Evolutionary conservation across 257 asterid species (phyloP), one percentile per base, ranked within the genome.

Genomic region (Lithospermum erythrorhizon): DNA sequence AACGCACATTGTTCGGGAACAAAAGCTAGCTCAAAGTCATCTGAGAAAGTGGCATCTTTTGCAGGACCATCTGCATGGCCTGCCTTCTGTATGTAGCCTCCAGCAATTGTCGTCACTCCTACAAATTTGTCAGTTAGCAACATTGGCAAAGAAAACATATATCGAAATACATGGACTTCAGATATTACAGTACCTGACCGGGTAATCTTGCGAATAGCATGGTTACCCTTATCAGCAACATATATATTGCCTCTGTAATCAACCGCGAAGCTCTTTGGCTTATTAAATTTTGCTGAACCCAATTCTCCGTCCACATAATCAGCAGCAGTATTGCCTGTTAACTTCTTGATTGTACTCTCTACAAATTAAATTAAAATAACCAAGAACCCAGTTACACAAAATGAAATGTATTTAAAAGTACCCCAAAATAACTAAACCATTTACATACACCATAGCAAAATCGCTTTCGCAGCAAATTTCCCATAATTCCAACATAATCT

Each of bases 81-180:
- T 56, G 81, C 10, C 60, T 59, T 73, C 63, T 71, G 68, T 37
- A 85, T 73, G 72, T 61, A 72, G 51, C 96, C 97, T 41, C 97
- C 97, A 61, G 96, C 96, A 62, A 90, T 90, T 6, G 97, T 90
- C 72, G 84, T 78, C 66, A 90, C 97, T 37, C 97, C 97, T 89
- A 71, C 62, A 63, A 30, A 49, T 21, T 57, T 18, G 30, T 61
- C 60, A 29, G 64, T 24, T 30, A 32, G 37, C 21, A 56, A 21
- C 30, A 56, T 56, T 56, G 6, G 4, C 57, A 20, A 19, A 4
- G 21, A 19, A 9, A n/a, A 53, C 21, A 53, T n/a, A 22, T 20
- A 18, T 53, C 25, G 21, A 22, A 15, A 53, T 22, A 1, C 15
- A 7, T 53, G 21, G 3, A 53, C 4, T 53, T 11, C 8, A 11